Base-by-base conservation (phyloP, 2,329 filamentous ascomycete species). In the Apiospora pterosperma region DNA sequence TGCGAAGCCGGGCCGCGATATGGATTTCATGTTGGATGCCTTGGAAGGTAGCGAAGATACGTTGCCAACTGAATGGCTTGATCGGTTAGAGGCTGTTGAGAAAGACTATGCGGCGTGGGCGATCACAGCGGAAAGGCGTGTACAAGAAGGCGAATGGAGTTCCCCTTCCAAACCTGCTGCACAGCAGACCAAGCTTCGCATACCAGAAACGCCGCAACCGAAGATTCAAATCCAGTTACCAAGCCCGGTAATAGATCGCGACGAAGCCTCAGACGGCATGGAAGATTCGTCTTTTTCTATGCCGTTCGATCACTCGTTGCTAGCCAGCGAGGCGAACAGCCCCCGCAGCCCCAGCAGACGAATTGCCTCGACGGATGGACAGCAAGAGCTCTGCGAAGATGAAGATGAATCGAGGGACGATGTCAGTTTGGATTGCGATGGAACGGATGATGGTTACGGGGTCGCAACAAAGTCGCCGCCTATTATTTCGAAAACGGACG, bases 21-120 rank as follows among this genome's bases (percentile, higher is more conserved):
- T 98, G 67, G 96, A 99, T 75, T 87, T 84, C 61, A 93, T 97
- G 85, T 84, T 99, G 16, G 94, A 99, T 76, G 85, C 87, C 36
- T 82, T 98, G 2, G 96, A 98, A 76, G 94, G 93, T 1, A 84
- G 89, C 63, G 84, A 90, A 52, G 96, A 99, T 72, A 92, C 91
- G 0, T 80, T 99, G 11, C 96, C 96, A 0, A 91, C 96, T 44
- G 76, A 81, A 34, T 99, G 95, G 96, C 87, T 98, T 64, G 92
- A 97, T 71, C 85, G 89, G 5, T 90, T 98, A 79, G 96, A 98
- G 75, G 78, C 80, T 0, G 81, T 96, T 5, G 96, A 99, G 76
- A 81, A 84, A 12, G 86, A 89, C 36, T 97, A 95, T 76, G 87
- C 88, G 8, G 85, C 89, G 28, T 99, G 96, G 96, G 88, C 89